Evolutionary conservation across 352 stramenopile species (phyloP).

Genomic region (Globisporangium viniferum): DNA sequence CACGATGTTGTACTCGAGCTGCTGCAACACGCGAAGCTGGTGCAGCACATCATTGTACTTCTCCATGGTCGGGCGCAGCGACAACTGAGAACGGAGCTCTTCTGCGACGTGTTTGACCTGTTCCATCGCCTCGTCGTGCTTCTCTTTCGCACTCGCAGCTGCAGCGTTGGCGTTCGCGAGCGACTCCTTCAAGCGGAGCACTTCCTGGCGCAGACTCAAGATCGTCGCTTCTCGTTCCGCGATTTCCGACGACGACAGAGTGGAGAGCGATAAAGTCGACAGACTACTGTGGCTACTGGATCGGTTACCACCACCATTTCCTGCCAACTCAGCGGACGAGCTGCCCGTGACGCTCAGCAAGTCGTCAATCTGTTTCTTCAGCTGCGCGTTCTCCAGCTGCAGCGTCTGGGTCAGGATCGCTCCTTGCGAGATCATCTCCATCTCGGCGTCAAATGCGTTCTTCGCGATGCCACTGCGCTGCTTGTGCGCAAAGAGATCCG

Average conservation of each 20-base stretch:
- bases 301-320: background rate
- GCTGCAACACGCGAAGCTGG: constrained; percentile 91
- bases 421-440: constrained; percentile 88
- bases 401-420: constrained; percentile 73
- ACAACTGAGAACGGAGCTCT: constrained; percentile 38
- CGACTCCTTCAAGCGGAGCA: constrained; percentile 54
- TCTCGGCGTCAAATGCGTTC: constrained; percentile 72
- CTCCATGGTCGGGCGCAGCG: constrained; percentile 78
- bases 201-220: constrained; percentile 48
- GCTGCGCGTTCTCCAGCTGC: constrained; percentile 73
- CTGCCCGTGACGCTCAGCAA: constrained; percentile 31
- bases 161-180: constrained; percentile 23
- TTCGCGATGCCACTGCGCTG: constrained; percentile 60
- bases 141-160: constrained; percentile 27
- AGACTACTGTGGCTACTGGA: background rate
- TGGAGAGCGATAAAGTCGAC: background rate
- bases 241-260: constrained; percentile 23
- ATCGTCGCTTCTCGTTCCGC: constrained; percentile 58
- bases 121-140: constrained; percentile 31
- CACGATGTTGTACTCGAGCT: constrained; percentile 88
- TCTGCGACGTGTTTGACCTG: constrained; percentile 25
- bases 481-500: constrained; percentile 90
- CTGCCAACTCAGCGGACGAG: background rate
- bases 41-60: constrained; percentile 85
- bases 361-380: constrained; percentile 86